Conservation (phyloP, 768 basidiomycete species). For the Cyclocybe aegerita region DNA sequence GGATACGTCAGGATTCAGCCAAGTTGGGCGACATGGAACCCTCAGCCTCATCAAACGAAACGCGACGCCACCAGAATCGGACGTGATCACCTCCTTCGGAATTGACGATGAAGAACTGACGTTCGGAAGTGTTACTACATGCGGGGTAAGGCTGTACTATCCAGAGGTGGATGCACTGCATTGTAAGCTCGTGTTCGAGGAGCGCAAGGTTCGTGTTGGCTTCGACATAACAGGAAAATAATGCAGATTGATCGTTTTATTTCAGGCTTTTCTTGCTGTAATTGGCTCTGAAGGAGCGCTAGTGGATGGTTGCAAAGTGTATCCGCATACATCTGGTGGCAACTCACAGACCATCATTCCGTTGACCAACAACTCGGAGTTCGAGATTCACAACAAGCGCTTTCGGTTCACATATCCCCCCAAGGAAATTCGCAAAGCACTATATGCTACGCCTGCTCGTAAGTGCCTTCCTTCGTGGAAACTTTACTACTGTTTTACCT, state of each 20-base stretch:
- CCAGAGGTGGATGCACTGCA: conserved; percentile 60
- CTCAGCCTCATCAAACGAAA: conserved; percentile 55
- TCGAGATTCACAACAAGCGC: conserved; percentile 67
- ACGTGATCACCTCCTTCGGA: conserved; percentile 63
- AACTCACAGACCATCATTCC: conserved; percentile 54
- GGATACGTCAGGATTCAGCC: conserved; percentile 44
- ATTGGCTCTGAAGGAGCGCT: conserved; percentile 55
- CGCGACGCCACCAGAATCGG: conserved; percentile 8
- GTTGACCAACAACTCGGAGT: conserved; percentile 60
- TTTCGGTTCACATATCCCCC: conserved; percentile 78
- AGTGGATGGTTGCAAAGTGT: conserved; percentile 64
- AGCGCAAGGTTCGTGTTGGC: conserved; percentile 48
- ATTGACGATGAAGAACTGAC: conserved; percentile 69
- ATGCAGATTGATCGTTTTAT: not conserved
- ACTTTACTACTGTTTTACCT: not conserved
- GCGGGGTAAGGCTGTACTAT: conserved; percentile 73
- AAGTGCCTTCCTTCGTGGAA: conserved; percentile 17
- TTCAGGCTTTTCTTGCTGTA: conserved; percentile 67
- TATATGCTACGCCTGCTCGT: conserved; percentile 52
- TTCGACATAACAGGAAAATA: not conserved
- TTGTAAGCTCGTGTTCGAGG: conserved; percentile 67
- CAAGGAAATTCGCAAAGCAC: conserved; percentile 58
- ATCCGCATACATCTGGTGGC: conserved; percentile 32
- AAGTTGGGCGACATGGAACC: conserved; percentile 67
- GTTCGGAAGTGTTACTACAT: conserved; percentile 63